Evolutionary conservation across 768 basidiomycete species (phyloP).

Genomic region (Holtermanniella nyarrowii): DNA sequence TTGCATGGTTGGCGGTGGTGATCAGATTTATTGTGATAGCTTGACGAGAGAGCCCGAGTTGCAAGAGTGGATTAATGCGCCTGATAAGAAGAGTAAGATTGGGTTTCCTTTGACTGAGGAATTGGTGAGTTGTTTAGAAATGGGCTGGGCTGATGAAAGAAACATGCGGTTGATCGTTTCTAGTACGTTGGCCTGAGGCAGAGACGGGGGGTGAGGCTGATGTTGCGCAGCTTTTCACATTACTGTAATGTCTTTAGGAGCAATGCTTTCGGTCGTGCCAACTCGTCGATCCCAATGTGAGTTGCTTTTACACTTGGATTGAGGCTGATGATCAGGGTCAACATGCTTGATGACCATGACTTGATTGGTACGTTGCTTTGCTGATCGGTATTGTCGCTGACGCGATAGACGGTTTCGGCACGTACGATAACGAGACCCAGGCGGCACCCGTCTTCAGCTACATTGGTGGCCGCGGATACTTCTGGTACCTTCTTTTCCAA

Average conservation of each 20-base stretch:
- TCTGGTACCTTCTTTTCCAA: conserved; percentile 89
- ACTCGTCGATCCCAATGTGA: conserved; percentile 68
- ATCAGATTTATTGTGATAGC: conserved; percentile 64
- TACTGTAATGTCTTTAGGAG: conserved; percentile 77
- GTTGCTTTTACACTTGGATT: background rate
- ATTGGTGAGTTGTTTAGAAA: conserved; percentile 42
- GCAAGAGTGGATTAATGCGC: conserved; percentile 59
- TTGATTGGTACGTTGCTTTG: conserved; percentile 63
- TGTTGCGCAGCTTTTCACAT: conserved; percentile 68
- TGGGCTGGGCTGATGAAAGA: conserved; percentile 7
- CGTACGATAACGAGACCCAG: conserved; percentile 35
- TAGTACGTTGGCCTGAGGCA: conserved; percentile 17
- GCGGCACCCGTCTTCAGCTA: conserved; percentile 42
- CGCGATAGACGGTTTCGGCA: conserved; percentile 28
- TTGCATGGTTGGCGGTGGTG: conserved; percentile 83
- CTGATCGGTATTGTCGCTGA: conserved; percentile 2
- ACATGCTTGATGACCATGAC: conserved; percentile 45
- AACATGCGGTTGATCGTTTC: conserved; percentile 60
- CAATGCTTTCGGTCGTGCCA: conserved; percentile 83
- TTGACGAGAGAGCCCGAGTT: conserved; percentile 59
- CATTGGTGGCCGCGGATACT: conserved; percentile 76
- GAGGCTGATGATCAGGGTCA: conserved; percentile 21
- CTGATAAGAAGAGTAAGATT: conserved; percentile 54
- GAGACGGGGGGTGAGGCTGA: background rate
- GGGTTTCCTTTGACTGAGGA: conserved; percentile 56